These are phyloP conservation scores for Cryptosporidium sp. DNA, from an alignment of 169 alveolate genomes.

Conservation along the genomic window DNA sequence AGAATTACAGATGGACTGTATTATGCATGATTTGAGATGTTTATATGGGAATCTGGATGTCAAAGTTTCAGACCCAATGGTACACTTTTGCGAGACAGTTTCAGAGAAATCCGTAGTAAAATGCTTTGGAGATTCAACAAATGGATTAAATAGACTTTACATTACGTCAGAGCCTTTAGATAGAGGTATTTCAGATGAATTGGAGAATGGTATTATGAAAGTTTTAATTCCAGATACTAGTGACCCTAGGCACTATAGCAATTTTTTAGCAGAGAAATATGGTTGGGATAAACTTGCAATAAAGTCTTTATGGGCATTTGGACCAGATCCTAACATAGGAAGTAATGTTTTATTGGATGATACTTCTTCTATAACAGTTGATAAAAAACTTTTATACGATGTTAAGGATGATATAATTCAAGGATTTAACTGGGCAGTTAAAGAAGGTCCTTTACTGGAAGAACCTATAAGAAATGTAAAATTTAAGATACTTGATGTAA, in stretches of 20 bases:
- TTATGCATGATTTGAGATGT: constrained; percentile 96
- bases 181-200: constrained; percentile 89
- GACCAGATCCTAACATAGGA: constrained; percentile 91
- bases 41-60: constrained; percentile 98
- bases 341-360: constrained; percentile 96
- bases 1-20: constrained; percentile 97
- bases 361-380: constrained; percentile 94
- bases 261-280: constrained; percentile 86
- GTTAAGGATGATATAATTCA: constrained; percentile 90
- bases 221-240: constrained; percentile 65
- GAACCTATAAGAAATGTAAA: constrained; percentile 93
- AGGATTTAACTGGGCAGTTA: constrained; percentile 99
- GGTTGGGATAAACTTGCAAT: constrained; percentile 97
- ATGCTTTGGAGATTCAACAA: constrained; percentile 96
- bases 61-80: constrained; percentile 95
- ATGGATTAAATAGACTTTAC: constrained; percentile 91
- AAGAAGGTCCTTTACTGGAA: constrained; percentile 99
- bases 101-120: constrained; percentile 95
- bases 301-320: constrained; percentile 98
- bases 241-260: constrained; percentile 76
- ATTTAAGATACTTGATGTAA: constrained; percentile 90
- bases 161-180: constrained; percentile 97
- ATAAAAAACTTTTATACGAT: constrained; percentile 82
- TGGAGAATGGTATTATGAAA: constrained; percentile 88
- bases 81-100: constrained; percentile 94